Evolutionary conservation across 176 grass and related monocot genomes (phyloP), one percentile per base, ranked within the genome.

Genomic region (Chloris gayana): DNA sequence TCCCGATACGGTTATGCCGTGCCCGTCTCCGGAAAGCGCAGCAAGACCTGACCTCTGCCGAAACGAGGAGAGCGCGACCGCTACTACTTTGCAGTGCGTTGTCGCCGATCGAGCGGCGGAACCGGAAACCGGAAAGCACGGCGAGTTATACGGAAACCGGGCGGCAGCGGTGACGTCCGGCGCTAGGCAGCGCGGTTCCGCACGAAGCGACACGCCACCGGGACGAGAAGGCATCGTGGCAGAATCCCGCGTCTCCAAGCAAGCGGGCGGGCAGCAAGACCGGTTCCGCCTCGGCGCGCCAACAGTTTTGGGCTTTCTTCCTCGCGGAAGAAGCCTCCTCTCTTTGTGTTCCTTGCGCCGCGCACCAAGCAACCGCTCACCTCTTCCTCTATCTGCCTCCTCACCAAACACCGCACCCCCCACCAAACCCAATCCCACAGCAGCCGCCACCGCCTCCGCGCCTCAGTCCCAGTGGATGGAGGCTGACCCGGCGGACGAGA

Each of bases 281-380:
- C 14, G 27, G 37, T 33, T 49, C 75, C 67, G 31, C 75, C 53
- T 25, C 66, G 34, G 56, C 11, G 42, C 57, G 51, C 67, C n/a
- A 66, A 27, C 72, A 12, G 35, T 17, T 57, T 74, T 22, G 10
- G 2, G 19, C n/a, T 83, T 75, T 53, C 77, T 65, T 86, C 64
- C 59, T 61, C 44, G 17, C 45, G 46, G 60, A 76, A 69, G 35
- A 31, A 41, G 41, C 9, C 41, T 44, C 9, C 41, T 44, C 2
- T 44, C 17, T 15, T 5, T n/a, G 27, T 24, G 27, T 91, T 82
- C 57, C 79, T 75, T 85, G 85, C 61, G 78, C 33, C 75, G 54
- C 82, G 82, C 78, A 80, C 87, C 79, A 73, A 85, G 82, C 74
- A 68, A 85, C 67, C 53, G 19, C 25, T 27, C 57, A 27, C 57